Evolutionary conservation across 1,139 yeast genomes (phyloP).

Genomic region (Scheffersomyces segobiensis): DNA sequence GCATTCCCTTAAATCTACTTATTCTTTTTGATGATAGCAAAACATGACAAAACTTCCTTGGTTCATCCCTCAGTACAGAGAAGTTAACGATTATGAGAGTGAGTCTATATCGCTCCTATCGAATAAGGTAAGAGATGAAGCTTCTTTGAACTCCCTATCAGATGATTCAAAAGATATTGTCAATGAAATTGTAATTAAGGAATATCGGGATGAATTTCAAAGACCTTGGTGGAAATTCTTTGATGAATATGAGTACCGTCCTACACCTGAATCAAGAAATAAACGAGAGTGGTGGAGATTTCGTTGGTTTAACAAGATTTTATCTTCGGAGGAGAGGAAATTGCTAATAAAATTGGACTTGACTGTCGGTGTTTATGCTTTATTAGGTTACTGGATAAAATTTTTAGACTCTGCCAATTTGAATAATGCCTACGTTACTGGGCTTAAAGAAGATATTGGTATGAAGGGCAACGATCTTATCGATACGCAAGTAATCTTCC

Average conservation of each 20-base stretch:
- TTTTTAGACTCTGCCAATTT: constrained; percentile 22
- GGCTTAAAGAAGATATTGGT: constrained; percentile 24
- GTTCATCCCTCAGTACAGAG: constrained; percentile 22
- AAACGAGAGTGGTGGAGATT: constrained; percentile 19
- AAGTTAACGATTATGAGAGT: constrained; percentile 11
- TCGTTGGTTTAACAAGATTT: constrained; percentile 20
- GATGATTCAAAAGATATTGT: neutral
- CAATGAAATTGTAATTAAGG: constrained; percentile 10
- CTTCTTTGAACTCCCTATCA: neutral
- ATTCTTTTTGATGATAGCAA: too few species aligned
- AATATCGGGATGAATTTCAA: constrained; percentile 31
- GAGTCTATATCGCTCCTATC: constrained; percentile 1
- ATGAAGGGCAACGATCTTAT: constrained; percentile 33
- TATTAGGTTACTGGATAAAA: constrained; percentile 29
- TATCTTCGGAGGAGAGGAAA: constrained; percentile 20
- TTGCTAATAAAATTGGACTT: constrained; percentile 26
- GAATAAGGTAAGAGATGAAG: neutral
- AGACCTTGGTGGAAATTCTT: constrained; percentile 32
- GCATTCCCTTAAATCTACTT: neutral
- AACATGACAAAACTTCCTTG: constrained; percentile 13
- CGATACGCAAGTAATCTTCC: constrained; percentile 26
- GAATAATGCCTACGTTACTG: constrained; percentile 31
- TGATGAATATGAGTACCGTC: constrained; percentile 31
- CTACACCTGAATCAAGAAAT: constrained; percentile 11
- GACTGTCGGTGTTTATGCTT: constrained; percentile 24